Evolutionary conservation across 495 filamentous ascomycete genomes (phyloP).

Genomic region (Hypoxylon rickii): DNA sequence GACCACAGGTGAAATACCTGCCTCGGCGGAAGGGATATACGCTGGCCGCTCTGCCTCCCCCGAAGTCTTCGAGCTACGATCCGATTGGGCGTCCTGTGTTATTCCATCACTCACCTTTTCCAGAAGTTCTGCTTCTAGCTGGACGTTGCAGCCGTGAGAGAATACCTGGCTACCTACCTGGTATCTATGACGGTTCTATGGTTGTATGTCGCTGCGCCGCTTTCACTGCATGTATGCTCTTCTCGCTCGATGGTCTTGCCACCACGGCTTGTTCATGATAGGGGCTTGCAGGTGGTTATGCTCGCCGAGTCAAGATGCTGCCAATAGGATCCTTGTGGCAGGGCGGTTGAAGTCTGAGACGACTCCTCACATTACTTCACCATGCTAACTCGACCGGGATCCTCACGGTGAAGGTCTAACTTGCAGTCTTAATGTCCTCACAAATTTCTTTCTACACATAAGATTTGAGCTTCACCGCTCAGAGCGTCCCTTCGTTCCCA

Average conservation of each 20-base stretch:
- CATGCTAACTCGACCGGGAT: background rate
- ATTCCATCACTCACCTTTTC: background rate
- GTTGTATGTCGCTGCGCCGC: slow-evolving; percentile 21
- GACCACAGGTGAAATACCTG: slow-evolving; percentile 1
- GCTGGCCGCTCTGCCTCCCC: slow-evolving; percentile 22
- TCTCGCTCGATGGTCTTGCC: slow-evolving; percentile 14
- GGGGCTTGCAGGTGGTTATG: slow-evolving; percentile 2
- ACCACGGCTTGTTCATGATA: slow-evolving; percentile 6
- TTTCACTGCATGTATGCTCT: slow-evolving; percentile 18
- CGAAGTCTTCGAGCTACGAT: slow-evolving; percentile 6
- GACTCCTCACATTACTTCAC: slow-evolving; percentile 1
- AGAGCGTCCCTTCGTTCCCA: background rate
- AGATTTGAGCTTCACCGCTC: background rate
- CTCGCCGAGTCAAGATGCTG: background rate
- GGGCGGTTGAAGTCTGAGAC: background rate
- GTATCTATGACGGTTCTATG: too few relatives aligned
- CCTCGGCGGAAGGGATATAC: slow-evolving; percentile 10
- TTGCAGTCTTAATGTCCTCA: background rate
- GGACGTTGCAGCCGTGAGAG: background rate
- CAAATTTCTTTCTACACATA: background rate
- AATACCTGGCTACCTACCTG: background rate
- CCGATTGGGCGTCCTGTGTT: slow-evolving; percentile 10
- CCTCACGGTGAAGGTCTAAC: background rate
- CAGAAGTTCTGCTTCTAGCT: background rate
- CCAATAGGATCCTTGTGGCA: background rate